A percentile compares a stretch with the other conserved stretches of the same genome.
Evolutionary conservation across 1,139 yeast species (phyloP).

Genomic region (Yamadazyma taylorii): DNA sequence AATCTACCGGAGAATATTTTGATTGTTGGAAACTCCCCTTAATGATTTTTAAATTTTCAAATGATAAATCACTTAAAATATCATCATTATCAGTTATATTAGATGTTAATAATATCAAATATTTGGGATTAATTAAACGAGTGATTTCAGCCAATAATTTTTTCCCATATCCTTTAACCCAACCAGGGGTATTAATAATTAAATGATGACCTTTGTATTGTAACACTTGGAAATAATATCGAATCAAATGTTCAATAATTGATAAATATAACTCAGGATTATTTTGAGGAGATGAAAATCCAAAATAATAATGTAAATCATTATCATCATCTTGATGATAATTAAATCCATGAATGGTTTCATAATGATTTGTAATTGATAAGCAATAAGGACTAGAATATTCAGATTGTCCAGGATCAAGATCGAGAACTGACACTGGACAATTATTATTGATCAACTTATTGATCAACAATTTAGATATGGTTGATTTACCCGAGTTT

Average conservation of each 20-base stretch:
- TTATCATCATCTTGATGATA: constrained; percentile 15
- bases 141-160: constrained; percentile 58
- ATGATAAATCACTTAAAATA: constrained; percentile 23
- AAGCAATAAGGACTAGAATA: constrained; percentile 69
- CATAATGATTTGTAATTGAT: constrained; percentile 37
- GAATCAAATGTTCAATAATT: constrained; percentile 45
- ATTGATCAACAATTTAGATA: constrained; percentile 58
- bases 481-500: constrained; percentile 83
- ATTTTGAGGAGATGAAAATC: constrained; percentile 72
- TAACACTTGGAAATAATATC: constrained; percentile 25
- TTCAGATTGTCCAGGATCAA: constrained; percentile 94
- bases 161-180: constrained; percentile 89
- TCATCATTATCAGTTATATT: constrained; percentile 28
- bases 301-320: constrained; percentile 52
- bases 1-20: constrained; percentile 50
- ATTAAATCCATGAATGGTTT: constrained; percentile 28
- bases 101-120: constrained; percentile 41
- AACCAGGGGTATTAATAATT: constrained; percentile 84
- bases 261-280: constrained; percentile 59
- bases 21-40: constrained; percentile 33
- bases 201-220: constrained; percentile 41
- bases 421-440: constrained; percentile 56
- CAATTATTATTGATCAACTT: constrained; percentile 17
- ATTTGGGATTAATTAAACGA: constrained; percentile 49
- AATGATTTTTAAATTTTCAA: constrained; percentile 19